phyloP scores from a whole-genome alignment of 805 yeast genomes.

The Hagleromyces aurorensis region DNA sequence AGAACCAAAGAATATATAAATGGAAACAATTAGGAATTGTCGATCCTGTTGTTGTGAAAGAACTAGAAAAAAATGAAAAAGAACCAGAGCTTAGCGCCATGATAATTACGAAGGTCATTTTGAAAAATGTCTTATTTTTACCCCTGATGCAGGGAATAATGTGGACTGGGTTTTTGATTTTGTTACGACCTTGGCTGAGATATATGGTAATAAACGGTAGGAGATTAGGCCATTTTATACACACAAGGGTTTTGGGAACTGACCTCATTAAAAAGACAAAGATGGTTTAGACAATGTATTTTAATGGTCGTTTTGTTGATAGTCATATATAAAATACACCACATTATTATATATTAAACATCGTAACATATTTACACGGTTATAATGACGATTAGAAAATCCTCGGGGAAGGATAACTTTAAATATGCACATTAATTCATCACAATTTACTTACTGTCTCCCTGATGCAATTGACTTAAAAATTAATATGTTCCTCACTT shows the following conservation, averaged over 20 bases:
- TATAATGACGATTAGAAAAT: too few relatives aligned
- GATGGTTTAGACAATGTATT: too few relatives aligned
- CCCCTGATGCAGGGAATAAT: conserved; percentile 47
- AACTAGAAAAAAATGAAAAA: conserved; percentile 9
- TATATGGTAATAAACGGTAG: conserved; percentile 21
- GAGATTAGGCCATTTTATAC: conserved; percentile 17
- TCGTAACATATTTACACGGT: too few relatives aligned
- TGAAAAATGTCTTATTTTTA: conserved; percentile 45
- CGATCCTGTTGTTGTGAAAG: conserved; percentile 8
- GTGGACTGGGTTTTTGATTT: conserved; percentile 37
- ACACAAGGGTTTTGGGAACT: conserved; percentile 12
- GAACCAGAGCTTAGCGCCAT: conserved; percentile 32
- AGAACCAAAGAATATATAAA: conserved; percentile 11
- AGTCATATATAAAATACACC: too few relatives aligned
- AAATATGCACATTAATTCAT: too few relatives aligned
- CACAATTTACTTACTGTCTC: too few relatives aligned
- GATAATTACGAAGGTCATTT: conserved; percentile 39
- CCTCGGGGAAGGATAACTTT: too few relatives aligned
- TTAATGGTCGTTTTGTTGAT: too few relatives aligned
- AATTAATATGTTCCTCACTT: too few relatives aligned
- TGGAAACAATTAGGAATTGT: conserved; percentile 11
- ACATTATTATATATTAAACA: too few relatives aligned
- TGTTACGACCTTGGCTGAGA: conserved; percentile 32
- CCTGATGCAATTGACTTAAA: too few relatives aligned
- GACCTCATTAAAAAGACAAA: conserved; percentile 9